A percentile compares a stretch with the other conserved stretches of the same genome.
Evolutionary conservation across 192 early-diverging fungal species (phyloP).

Genomic region (Funneliformis geosporum): DNA sequence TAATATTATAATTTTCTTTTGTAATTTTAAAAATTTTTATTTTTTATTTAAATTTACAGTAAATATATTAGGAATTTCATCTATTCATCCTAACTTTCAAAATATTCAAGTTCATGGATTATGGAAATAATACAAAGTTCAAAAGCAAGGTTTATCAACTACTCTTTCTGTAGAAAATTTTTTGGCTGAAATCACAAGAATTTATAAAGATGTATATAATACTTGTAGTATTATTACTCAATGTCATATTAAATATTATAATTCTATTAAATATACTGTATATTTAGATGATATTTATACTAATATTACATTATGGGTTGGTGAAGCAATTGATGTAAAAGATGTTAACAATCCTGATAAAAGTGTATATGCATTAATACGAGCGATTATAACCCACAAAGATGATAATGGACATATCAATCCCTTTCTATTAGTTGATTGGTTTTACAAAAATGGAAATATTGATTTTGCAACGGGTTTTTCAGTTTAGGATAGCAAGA

Average conservation of each 20-base stretch:
- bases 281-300: neutral
- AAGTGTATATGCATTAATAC: too few species aligned
- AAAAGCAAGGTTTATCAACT: neutral
- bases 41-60: neutral
- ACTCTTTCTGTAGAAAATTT: neutral
- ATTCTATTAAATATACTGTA: neutral
- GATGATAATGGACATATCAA: neutral
- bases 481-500: neutral
- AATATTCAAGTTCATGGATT: neutral
- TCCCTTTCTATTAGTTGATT: neutral
- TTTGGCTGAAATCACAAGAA: neutral
- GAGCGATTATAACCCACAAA: too few species aligned
- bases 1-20: too few species aligned
- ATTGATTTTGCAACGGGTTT: neutral
- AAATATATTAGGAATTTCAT: neutral
- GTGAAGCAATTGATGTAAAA: neutral
- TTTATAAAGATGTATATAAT: neutral
- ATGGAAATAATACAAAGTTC: neutral
- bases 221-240: neutral
- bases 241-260: neutral
- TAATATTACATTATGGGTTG: neutral
- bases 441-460: neutral
- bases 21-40: too few species aligned
- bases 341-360: neutral
- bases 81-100: constrained; percentile 5